Base-by-base conservation (phyloP, 306 rosid species). In the Benincasa hispida region DNA sequence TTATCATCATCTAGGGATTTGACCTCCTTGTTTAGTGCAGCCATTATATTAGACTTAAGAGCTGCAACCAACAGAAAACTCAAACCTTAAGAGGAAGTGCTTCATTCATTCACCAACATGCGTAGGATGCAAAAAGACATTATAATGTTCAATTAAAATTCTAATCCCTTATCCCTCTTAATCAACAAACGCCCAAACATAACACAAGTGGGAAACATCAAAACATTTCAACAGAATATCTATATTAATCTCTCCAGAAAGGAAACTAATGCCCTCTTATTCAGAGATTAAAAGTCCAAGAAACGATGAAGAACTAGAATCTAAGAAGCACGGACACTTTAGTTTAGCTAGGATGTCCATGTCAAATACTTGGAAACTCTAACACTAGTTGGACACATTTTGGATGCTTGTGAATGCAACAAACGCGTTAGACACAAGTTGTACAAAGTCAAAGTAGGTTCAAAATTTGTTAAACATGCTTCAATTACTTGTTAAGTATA, bases 1-100 rank as follows among this genome's bases (percentile, higher is more conserved):
- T 32, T 90, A 87, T 91, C 98, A 79, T 90, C 96, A 85, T 90
- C 91, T 78, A 94, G 80, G 54, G 92, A 91, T 75, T 90, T 91
- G 78, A 90, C 96, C 84, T 88, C 96, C 87, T 89, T 87, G 79
- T 87, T 89, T 67, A 94, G 96, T 28, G 94, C 86, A 57, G 90
- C 96, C 96, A 87, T 87, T 42, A 91, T 82, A 86, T 91, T 91
- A 0, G 88, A 78, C 77, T 90, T 94, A 21, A 94, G 76, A 76
- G 83, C 96, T 94, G 87, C 82, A 84, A 82, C 75, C 48, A 65
- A 73, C 39, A 76, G 66, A 54, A 59, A 76, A 76, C 13, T 41
- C 28, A 68, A 60, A 70, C 14, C 41, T 47, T 45, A 41, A 21
- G 53, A 67, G 74, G n/a, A 67, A 22, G 18, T 67, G 34, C 3